Evolutionary conservation across 208 protist genomes (phyloP).

Genomic region (Leishmania gerbilli): DNA sequence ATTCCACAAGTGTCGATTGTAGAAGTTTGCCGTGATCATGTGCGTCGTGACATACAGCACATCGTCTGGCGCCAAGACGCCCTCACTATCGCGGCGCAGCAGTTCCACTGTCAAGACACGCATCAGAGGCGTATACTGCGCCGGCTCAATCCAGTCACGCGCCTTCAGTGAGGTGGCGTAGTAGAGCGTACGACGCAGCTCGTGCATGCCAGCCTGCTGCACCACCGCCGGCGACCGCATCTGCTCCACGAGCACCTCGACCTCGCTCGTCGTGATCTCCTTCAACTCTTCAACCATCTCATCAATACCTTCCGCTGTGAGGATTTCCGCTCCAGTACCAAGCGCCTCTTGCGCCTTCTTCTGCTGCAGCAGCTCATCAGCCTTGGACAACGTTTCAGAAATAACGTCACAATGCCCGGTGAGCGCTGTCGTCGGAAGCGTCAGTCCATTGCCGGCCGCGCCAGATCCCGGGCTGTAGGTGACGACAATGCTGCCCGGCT

Average conservation of each 20-base stretch:
- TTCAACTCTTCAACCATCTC: conserved; percentile 85
- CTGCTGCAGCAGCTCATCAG: conserved; percentile 80
- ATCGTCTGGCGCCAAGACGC: conserved; percentile 84
- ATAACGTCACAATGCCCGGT: conserved; percentile 81
- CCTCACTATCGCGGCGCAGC: conserved; percentile 78
- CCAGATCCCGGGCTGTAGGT: conserved; percentile 79
- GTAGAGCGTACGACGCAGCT: conserved; percentile 85
- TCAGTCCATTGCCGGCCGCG: conserved; percentile 42
- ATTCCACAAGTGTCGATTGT: conserved; percentile 91
- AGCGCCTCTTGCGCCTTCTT: conserved; percentile 74
- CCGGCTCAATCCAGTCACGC: conserved; percentile 64
- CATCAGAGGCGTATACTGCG: conserved; percentile 75
- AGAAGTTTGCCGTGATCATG: conserved; percentile 85
- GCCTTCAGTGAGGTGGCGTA: conserved; percentile 79
- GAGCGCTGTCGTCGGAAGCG: conserved; percentile 67
- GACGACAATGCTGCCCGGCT: conserved; percentile 40
- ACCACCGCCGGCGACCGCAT: conserved; percentile 60
- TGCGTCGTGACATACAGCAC: conserved; percentile 87
- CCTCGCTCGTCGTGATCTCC: conserved; percentile 56
- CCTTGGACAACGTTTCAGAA: conserved; percentile 81
- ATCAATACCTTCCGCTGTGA: conserved; percentile 80
- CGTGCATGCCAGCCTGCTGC: conserved; percentile 88
- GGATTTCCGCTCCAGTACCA: conserved; percentile 66
- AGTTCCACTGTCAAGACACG: conserved; percentile 82
- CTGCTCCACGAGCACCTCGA: conserved; percentile 54